Evolutionary conservation across 441 rosid species (phyloP).

Genomic region (Corymbia calophylla): DNA sequence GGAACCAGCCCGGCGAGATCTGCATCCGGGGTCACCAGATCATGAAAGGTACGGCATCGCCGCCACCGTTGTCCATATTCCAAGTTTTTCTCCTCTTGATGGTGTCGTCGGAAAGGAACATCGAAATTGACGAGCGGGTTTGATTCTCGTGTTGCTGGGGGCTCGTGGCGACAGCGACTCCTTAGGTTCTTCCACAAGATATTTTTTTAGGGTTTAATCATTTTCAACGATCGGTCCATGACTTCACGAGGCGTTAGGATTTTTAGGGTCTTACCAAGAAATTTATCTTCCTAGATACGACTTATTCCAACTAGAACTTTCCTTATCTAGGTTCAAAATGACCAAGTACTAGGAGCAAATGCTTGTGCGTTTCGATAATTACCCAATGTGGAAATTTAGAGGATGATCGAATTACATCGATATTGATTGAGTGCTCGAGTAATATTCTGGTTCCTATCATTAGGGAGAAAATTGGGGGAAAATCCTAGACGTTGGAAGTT

Average conservation of each 20-base stretch:
- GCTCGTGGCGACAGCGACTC: not conserved
- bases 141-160: not conserved
- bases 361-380: not conserved
- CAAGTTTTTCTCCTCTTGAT: not conserved
- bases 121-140: not conserved
- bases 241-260: not conserved
- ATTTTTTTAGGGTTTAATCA: not conserved
- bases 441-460: not conserved
- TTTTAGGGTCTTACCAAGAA: not conserved
- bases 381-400: not conserved
- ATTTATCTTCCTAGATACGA: not conserved
- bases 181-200: not conserved
- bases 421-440: not conserved
- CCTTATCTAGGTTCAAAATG: not conserved
- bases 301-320: not conserved
- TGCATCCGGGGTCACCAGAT: conserved; percentile 75
- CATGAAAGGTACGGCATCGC: conserved; percentile 56
- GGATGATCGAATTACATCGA: not conserved
- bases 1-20: conserved; percentile 64
- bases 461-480: not conserved
- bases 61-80: not conserved
- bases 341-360: not conserved
- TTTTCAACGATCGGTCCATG: not conserved
- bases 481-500: not conserved
- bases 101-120: not conserved